Base-by-base conservation (phyloP, 169 alveolate genomes). In the Miamiensis avidus region DNA sequence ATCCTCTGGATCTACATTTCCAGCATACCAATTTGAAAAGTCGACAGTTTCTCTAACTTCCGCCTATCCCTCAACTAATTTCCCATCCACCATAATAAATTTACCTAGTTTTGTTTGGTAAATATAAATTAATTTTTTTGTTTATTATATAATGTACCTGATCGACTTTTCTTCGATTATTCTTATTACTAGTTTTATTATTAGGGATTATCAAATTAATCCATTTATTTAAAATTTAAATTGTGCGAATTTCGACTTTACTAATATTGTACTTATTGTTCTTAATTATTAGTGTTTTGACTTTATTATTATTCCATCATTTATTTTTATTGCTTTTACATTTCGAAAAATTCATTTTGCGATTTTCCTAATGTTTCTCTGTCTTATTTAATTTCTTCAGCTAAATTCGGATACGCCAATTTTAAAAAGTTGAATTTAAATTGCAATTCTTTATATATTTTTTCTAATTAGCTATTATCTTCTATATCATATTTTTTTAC, bases 1-100 rank as follows among this genome's bases (percentile, higher is more conserved):
- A 82, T 90, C 94, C 29, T 81, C 87, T 1, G 94, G 94, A 79
- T 90, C 94, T 64, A 87, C 94, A 87, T 90, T 90, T 73, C 90
- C 94, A 64, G 90, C 94, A 79, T 85, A 90, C 88, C 94, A 90
- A 76, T 90, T 90, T 25, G 92, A 83, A 81, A 65, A 90, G 72
- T 87, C 92, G 0, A 85, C 87, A 28, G 34, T 34, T 49, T 72
- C 81, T 72, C 83, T 84, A 33, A 65, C 72, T 26, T 33, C 82
- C 26, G 87, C 87, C 69, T 83, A 31, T 26, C 91, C 94, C 84
- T 83, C 82, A 15, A 74, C 82, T 31, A 89, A 74, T 78, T 86
- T 83, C 29, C 91, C 94, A 85, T 89, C 89, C 78, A 86, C 82
- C 79, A 83, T 74, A 27, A 86, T 29, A 81, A 79, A 86, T 29